These are phyloP conservation scores for Russula earlei DNA, from an alignment of 768 basidiomycete genomes.

Conservation along the genomic window DNA sequence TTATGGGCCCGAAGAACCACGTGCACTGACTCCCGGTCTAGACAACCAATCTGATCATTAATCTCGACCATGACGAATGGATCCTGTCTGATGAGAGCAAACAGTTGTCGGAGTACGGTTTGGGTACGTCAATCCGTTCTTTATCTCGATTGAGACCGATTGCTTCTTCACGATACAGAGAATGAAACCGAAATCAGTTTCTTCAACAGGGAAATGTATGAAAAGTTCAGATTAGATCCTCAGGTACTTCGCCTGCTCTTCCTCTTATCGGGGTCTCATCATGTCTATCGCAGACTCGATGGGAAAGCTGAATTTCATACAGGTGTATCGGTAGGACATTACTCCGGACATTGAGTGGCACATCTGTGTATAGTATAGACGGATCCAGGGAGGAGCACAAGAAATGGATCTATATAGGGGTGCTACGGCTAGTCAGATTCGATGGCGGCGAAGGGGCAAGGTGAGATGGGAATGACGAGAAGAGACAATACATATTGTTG, in stretches of 20 bases:
- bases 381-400: not conserved
- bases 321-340: not conserved
- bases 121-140: slow-evolving; percentile 48
- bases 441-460: slow-evolving; percentile 13
- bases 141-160: not conserved
- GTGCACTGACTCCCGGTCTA: slow-evolving; percentile 26
- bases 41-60: slow-evolving; percentile 98
- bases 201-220: slow-evolving; percentile 72
- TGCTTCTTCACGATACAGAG: slow-evolving; percentile 40
- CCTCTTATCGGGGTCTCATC: not conserved
- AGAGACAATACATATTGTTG: slow-evolving; percentile 15
- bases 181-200: slow-evolving; percentile 95
- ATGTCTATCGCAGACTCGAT: slow-evolving; percentile 9
- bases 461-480: not conserved
- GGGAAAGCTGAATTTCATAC: slow-evolving; percentile 12
- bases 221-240: slow-evolving; percentile 75
- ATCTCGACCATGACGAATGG: slow-evolving; percentile 93
- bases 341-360: not conserved
- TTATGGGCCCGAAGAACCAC: not conserved
- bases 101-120: slow-evolving; percentile 58
- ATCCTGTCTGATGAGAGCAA: slow-evolving; percentile 62
- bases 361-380: not conserved
- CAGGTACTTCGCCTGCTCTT: slow-evolving; percentile 41
- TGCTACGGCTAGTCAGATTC: slow-evolving; percentile 13
- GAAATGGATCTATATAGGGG: slow-evolving; percentile 15